phyloP scores from a whole-genome alignment of 495 filamentous ascomycete species.

The Aspergillus wentii region DNA sequence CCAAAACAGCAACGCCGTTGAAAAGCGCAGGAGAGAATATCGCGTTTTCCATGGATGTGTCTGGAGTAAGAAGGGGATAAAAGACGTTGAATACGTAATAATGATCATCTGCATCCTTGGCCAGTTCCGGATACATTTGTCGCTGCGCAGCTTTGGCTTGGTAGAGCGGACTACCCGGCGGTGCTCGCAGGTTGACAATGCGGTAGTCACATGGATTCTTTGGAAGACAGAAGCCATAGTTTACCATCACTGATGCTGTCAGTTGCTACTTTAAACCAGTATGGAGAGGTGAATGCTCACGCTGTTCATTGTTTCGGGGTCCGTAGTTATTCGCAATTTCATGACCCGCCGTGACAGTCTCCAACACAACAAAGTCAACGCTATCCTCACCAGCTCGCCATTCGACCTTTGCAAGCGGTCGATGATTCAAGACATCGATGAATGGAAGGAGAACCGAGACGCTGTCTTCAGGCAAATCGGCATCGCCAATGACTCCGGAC shows the following conservation, averaged over 20 bases:
- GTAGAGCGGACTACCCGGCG: slow-evolving; percentile 35
- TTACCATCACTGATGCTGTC: slow-evolving; percentile 50
- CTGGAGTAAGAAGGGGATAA: slow-evolving; percentile 33
- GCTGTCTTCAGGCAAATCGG: slow-evolving; percentile 28
- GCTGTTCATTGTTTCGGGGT: slow-evolving; percentile 61
- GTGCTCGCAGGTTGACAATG: slow-evolving; percentile 38
- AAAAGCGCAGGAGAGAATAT: slow-evolving; percentile 44
- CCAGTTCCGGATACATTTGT: slow-evolving; percentile 27
- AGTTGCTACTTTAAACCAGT: slow-evolving; percentile 1
- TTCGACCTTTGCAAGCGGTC: slow-evolving; percentile 50
- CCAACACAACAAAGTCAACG: slow-evolving; percentile 45
- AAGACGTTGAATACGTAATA: slow-evolving; percentile 45
- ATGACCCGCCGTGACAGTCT: slow-evolving; percentile 38
- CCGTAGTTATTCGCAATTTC: slow-evolving; percentile 69
- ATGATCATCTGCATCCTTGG: slow-evolving; percentile 30
- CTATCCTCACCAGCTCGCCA: slow-evolving; percentile 49
- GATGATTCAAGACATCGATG: slow-evolving; percentile 59
- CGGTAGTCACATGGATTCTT: slow-evolving; percentile 55
- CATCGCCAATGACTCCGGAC: slow-evolving; percentile 29
- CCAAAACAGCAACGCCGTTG: slow-evolving; percentile 35
- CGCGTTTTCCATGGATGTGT: slow-evolving; percentile 35
- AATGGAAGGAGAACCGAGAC: slow-evolving; percentile 56
- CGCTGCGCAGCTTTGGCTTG: slow-evolving; percentile 28
- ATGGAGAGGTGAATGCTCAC: slow-evolving; percentile 30
- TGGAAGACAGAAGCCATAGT: slow-evolving; percentile 60